Conservation (phyloP, 1,284 basidiomycete genomes). For the Bondarzewia mesenterica region DNA sequence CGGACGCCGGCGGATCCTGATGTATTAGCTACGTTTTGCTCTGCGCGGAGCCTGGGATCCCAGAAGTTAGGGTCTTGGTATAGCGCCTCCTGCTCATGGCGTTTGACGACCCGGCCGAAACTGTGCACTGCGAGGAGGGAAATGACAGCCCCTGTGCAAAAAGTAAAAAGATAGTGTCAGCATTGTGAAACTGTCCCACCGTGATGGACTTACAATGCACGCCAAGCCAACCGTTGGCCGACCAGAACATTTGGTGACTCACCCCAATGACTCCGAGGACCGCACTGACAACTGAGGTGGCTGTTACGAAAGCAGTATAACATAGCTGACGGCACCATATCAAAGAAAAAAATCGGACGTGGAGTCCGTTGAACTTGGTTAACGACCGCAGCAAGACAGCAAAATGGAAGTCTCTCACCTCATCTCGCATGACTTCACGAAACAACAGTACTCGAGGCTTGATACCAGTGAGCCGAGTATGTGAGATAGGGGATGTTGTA, state of each 20-base stretch:
- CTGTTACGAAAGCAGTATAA: slow-evolving; percentile 49
- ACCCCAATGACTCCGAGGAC: slow-evolving; percentile 44
- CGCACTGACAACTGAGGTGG: slow-evolving; percentile 39
- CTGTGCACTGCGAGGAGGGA: slow-evolving; percentile 54
- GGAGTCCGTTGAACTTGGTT: no score
- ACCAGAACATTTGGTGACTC: slow-evolving; percentile 34
- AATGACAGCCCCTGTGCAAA: slow-evolving; percentile 43
- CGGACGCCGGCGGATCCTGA: neutral
- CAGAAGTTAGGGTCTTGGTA: slow-evolving; percentile 42
- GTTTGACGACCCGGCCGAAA: slow-evolving; percentile 50
- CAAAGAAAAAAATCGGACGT: no score
- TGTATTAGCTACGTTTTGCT: slow-evolving; percentile 2
- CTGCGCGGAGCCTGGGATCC: slow-evolving; percentile 23
- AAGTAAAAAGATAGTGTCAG: neutral
- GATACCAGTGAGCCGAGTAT: neutral
- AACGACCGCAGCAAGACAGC: no score
- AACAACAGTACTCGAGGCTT: slow-evolving; percentile 6
- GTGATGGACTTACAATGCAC: slow-evolving; percentile 45
- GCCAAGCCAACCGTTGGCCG: slow-evolving; percentile 43
- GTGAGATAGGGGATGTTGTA: slow-evolving; percentile 7
- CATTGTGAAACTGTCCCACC: neutral
- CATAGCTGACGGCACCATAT: slow-evolving; percentile 31
- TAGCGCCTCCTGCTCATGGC: slow-evolving; percentile 55
- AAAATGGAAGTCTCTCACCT: no score
- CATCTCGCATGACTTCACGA: slow-evolving; percentile 46